Evolutionary conservation across 208 protist species (phyloP).

Genomic region (Eutreptiella sp.): DNA sequence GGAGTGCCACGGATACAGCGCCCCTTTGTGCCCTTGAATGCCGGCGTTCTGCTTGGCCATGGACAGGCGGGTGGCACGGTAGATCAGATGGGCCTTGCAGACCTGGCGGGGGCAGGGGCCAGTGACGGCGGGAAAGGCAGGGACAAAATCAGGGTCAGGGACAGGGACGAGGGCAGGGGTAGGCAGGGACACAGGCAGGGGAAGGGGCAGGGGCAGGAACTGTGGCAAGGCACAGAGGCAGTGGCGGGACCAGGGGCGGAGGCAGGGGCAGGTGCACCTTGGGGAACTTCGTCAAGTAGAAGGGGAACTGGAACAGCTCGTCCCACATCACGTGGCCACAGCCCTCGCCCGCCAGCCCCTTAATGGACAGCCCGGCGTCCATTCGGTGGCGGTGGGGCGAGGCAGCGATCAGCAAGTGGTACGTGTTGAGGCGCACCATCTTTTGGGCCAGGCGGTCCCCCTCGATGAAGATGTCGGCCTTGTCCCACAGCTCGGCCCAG

Average conservation of each 20-base stretch:
- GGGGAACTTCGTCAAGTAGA: slow-evolving; percentile 8
- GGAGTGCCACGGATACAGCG: slow-evolving; percentile 32
- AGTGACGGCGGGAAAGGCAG: no score
- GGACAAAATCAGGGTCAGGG: no score
- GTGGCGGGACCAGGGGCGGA: no score
- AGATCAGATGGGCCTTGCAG: slow-evolving; percentile 17
- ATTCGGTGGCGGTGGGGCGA: neutral
- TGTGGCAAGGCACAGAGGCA: no score
- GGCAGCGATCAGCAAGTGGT: slow-evolving; percentile 10
- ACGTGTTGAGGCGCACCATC: slow-evolving; percentile 5
- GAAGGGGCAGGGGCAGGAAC: no score
- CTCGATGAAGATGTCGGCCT: no score
- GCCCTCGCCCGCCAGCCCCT: slow-evolving; percentile 32
- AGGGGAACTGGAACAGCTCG: slow-evolving; percentile 28
- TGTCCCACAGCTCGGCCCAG: no score
- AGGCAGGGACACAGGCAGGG: no score
- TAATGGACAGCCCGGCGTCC: slow-evolving; percentile 28
- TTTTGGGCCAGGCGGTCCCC: slow-evolving; percentile 8
- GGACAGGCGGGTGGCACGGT: slow-evolving; percentile 24
- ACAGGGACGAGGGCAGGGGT: no score
- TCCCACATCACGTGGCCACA: slow-evolving; percentile 41
- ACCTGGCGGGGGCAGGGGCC: no score
- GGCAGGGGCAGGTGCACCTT: no score
- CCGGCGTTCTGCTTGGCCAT: slow-evolving; percentile 26
- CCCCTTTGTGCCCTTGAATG: slow-evolving; percentile 22